phyloP scores from a whole-genome alignment of 2,329 filamentous ascomycete genomes.

The Zymoseptoria brevis region DNA sequence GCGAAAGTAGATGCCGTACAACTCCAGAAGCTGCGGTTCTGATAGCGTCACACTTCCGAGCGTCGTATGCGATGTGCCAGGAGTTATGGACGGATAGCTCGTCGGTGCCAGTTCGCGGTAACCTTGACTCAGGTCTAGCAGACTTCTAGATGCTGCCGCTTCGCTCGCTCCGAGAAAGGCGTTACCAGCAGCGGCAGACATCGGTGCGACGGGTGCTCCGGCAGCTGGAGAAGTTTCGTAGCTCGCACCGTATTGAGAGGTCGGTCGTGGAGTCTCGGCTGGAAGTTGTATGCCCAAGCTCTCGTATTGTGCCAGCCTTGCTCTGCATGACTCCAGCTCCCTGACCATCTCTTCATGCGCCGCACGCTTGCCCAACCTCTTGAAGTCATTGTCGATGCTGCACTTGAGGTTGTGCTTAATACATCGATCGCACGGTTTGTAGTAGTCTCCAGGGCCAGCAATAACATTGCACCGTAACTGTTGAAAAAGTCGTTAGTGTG shows the following conservation, averaged over 20 bases:
- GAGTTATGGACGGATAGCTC: conserved; percentile 43
- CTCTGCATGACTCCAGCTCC: conserved; percentile 57
- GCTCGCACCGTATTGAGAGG: conserved; percentile 16
- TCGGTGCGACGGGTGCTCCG: conserved; percentile 22
- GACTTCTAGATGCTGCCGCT: conserved; percentile 30
- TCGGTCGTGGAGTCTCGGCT: conserved; percentile 14
- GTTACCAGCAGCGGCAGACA: conserved; percentile 13
- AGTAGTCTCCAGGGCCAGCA: conserved; percentile 56
- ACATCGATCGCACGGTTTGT: conserved; percentile 69
- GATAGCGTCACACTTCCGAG: conserved; percentile 42
- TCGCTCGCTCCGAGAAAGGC: conserved; percentile 30
- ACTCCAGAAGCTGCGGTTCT: conserved; percentile 39
- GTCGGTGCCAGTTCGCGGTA: conserved; percentile 33
- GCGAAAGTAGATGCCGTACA: conserved; percentile 68
- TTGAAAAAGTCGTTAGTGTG: conserved; percentile 5
- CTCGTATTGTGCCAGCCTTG: conserved; percentile 25
- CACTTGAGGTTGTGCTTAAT: conserved; percentile 71
- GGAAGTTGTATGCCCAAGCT: conserved; percentile 24
- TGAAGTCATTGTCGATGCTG: conserved; percentile 83
- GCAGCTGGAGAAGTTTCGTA: conserved; percentile 19
- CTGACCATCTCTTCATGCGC: conserved; percentile 82
- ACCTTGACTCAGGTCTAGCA: conserved; percentile 33
- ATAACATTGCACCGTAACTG: conserved; percentile 77
- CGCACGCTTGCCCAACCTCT: conserved; percentile 71
- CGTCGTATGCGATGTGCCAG: conserved; percentile 52